Percentiles rank a stretch among this genome's conserved stretches.
Evolutionary conservation across 2,329 filamentous ascomycete genomes (phyloP).

Genomic region (Paracoccidioides lutzii): DNA sequence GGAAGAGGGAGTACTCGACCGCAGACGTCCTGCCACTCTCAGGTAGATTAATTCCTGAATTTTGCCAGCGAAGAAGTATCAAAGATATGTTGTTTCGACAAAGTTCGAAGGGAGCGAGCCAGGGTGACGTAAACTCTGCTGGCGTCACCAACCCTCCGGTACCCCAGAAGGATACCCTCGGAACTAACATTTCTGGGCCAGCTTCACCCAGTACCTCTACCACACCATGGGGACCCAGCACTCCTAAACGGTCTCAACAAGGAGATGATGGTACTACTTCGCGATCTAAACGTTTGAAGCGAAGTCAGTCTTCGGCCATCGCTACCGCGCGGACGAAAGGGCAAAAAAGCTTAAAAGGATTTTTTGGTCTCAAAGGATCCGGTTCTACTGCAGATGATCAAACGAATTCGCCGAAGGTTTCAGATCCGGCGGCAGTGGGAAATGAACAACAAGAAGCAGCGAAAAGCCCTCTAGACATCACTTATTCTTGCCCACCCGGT

Average conservation of each 20-base stretch:
- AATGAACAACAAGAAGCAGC: neutral
- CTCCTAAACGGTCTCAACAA: conserved; percentile 29
- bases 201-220: neutral
- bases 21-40: conserved; percentile 62
- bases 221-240: neutral
- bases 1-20: conserved; percentile 51
- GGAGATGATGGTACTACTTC: conserved; percentile 16
- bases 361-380: conserved; percentile 54
- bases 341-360: conserved; percentile 58
- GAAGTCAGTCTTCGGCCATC: conserved; percentile 15
- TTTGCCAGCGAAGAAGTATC: conserved; percentile 71
- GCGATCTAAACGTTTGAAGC: conserved; percentile 40
- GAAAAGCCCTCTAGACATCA: neutral
- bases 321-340: conserved; percentile 29
- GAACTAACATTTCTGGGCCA: neutral
- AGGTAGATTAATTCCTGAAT: conserved; percentile 74
- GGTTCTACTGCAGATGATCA: neutral
- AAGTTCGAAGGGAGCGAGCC: neutral
- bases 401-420: neutral
- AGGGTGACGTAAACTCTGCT: neutral
- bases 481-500: neutral
- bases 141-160: neutral
- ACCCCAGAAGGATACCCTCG: neutral
- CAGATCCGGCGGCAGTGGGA: neutral
- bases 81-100: conserved; percentile 74